These are phyloP conservation scores for Amborella trichopoda DNA, from an alignment of 164 flowering plant species.

Conservation along the genomic window DNA sequence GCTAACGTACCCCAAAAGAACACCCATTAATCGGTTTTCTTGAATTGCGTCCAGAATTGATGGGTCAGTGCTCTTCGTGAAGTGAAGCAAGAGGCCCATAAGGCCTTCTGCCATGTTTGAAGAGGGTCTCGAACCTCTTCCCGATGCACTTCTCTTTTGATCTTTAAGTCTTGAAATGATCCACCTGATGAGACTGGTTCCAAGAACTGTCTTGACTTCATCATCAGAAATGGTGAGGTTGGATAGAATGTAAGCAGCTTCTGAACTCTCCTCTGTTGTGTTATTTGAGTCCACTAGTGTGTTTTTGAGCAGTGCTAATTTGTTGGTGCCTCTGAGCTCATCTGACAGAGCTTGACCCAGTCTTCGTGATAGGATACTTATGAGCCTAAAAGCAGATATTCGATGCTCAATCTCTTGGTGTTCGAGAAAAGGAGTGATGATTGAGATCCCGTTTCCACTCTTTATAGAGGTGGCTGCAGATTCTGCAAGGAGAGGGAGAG, in stretches of 20 bases:
- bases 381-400: constrained; percentile 28
- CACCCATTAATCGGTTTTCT: constrained; percentile 25
- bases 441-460: constrained; percentile 27
- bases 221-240: constrained; percentile 34
- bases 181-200: constrained; percentile 27
- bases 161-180: constrained; percentile 23
- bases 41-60: constrained; percentile 14
- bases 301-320: constrained; percentile 24
- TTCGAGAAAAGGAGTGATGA: constrained; percentile 25
- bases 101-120: constrained; percentile 40
- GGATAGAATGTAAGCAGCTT: constrained; percentile 44
- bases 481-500: constrained; percentile 21
- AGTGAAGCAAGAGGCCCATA: constrained; percentile 42
- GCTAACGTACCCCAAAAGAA: constrained; percentile 26
- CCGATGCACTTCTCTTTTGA: constrained; percentile 8
- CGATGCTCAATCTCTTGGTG: constrained; percentile 32
- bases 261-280: constrained; percentile 27
- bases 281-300: constrained; percentile 20
- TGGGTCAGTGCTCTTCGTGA: constrained; percentile 23
- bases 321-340: constrained; percentile 23
- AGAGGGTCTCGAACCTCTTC: constrained; percentile 14
- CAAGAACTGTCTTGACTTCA: constrained; percentile 34
- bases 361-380: constrained; percentile 30
- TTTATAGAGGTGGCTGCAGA: constrained; percentile 29
- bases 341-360: constrained; percentile 24